Percentiles rank a stretch among this genome's conserved stretches.
Evolutionary conservation across 1,284 basidiomycete genomes (phyloP).

Genomic region (Microbotryomycetes sp.): DNA sequence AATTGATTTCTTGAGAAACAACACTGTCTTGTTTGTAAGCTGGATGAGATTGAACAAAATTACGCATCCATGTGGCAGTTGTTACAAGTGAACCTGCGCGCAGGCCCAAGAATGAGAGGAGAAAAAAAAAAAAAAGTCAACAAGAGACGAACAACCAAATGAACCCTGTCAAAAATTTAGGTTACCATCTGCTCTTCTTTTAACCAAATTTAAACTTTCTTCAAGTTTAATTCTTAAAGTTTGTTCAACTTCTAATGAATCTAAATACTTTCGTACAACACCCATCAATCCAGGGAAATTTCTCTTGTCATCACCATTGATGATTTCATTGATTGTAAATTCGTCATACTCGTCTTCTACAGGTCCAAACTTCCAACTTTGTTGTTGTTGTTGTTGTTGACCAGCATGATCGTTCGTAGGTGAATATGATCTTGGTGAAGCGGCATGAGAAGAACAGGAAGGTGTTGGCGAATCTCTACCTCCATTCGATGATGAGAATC

Average conservation of each 20-base stretch:
- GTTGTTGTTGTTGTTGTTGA: no score
- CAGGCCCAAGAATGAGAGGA: background rate
- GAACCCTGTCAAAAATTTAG: no score
- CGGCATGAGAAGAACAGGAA: conserved; percentile 9
- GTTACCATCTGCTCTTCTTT: conserved; percentile 70
- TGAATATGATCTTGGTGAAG: conserved; percentile 25
- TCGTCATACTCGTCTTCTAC: conserved; percentile 79
- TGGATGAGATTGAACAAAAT: conserved; percentile 84
- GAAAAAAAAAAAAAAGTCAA: background rate
- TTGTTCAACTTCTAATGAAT: conserved; percentile 71
- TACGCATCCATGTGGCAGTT: conserved; percentile 85
- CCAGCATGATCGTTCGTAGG: background rate
- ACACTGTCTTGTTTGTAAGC: conserved; percentile 85
- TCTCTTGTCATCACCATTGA: conserved; percentile 58
- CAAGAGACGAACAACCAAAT: conserved; percentile 34
- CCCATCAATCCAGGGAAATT: conserved; percentile 78
- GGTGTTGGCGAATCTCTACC: background rate
- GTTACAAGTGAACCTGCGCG: conserved; percentile 69
- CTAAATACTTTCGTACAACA: conserved; percentile 78
- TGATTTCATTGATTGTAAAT: conserved; percentile 86
- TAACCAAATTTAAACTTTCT: conserved; percentile 72
- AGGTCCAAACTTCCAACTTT: conserved; percentile 17
- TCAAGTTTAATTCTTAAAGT: conserved; percentile 61
- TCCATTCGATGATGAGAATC: background rate
- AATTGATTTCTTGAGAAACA: conserved; percentile 85